Evolutionary conservation across 257 asterid species (phyloP).

Genomic region (Henckelia pumila): DNA sequence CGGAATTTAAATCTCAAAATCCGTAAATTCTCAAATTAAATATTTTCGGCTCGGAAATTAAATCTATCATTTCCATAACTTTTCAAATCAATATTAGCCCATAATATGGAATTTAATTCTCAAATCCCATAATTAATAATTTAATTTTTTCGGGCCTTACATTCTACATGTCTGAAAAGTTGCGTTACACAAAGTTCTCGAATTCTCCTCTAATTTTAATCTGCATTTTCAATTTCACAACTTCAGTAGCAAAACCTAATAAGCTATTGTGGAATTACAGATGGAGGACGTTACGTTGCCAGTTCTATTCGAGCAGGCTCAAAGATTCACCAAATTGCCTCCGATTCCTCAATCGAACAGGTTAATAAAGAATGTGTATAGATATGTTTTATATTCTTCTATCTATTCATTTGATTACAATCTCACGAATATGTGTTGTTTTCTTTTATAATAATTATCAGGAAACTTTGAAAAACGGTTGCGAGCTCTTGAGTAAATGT

Average conservation of each 20-base stretch:
- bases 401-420: neutral
- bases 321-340: constrained; percentile 49
- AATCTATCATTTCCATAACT: too few species aligned
- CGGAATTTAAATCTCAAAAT: too few species aligned
- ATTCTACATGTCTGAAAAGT: too few species aligned
- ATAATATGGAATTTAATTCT: too few species aligned
- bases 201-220: too few species aligned
- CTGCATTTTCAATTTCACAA: neutral
- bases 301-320: constrained; percentile 49
- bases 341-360: constrained; percentile 52
- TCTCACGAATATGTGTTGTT: neutral
- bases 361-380: too few species aligned
- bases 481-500: constrained; percentile 63
- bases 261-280: constrained; percentile 41
- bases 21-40: too few species aligned
- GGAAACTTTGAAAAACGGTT: constrained; percentile 68
- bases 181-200: too few species aligned
- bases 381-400: neutral
- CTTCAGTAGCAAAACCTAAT: neutral
- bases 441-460: constrained; percentile 13
- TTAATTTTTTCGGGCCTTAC: too few species aligned
- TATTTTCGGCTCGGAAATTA: too few species aligned
- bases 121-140: too few species aligned
- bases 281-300: constrained; percentile 64
- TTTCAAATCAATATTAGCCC: too few species aligned